Percentiles rank a stretch among this genome's conserved stretches.
Conservation (phyloP, 1,139 yeast genomes). For the Pichia kudriavzevii region DNA sequence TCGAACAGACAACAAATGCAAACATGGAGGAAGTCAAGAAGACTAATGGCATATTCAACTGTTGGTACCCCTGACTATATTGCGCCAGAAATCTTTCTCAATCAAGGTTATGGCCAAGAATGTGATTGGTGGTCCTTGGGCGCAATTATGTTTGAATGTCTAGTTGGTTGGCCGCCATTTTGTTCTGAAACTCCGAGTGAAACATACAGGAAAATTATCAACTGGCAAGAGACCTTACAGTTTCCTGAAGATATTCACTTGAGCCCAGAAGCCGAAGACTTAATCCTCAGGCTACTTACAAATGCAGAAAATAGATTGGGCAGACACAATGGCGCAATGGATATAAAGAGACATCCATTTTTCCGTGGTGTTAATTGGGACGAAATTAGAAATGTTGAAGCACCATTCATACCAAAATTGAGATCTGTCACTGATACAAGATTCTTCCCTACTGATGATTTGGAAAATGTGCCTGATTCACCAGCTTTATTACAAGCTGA, state of each 20-base stretch:
- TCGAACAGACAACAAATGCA: constrained; percentile 95
- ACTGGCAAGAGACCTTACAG: constrained; percentile 88
- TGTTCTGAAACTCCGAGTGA: constrained; percentile 99
- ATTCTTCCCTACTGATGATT: constrained; percentile 96
- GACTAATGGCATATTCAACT: constrained; percentile 96
- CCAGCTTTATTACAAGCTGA: constrained; percentile 79
- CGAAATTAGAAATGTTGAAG: constrained; percentile 83
- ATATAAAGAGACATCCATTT: constrained; percentile 86
- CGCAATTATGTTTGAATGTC: constrained; percentile 97
- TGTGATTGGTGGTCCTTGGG: constrained; percentile 99
- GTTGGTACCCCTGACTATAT: constrained; percentile 99
- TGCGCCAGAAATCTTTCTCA: constrained; percentile 95
- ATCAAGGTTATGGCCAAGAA: constrained; percentile 98
- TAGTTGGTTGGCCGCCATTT: constrained; percentile 99
- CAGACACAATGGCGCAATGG: constrained; percentile 88
- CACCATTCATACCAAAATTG: constrained; percentile 85
- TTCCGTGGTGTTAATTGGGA: constrained; percentile 97
- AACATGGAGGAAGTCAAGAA: constrained; percentile 94
- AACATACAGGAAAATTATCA: constrained; percentile 87
- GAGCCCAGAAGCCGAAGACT: constrained; percentile 89
- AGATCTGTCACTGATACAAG: constrained; percentile 91
- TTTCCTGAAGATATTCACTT: constrained; percentile 95
- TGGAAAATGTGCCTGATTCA: constrained; percentile 90
- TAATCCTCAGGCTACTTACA: constrained; percentile 75
- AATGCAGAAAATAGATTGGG: constrained; percentile 84